Evolutionary conservation across 768 basidiomycete species (phyloP), one percentile per base, ranked within the genome.

Genomic region (Clitopilus hobsonii): DNA sequence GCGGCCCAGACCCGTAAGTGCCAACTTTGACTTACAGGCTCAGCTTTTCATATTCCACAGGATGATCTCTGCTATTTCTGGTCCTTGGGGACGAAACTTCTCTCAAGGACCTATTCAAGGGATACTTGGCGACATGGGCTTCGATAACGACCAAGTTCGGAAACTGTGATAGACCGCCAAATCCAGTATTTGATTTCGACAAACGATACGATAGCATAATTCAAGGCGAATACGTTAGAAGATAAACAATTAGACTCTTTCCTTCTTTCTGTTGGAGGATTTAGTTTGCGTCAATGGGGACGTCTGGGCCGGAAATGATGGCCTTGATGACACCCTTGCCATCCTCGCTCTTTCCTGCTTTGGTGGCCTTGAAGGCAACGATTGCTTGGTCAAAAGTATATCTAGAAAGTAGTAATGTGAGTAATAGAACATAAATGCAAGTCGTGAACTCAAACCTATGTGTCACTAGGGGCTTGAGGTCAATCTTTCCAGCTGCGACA

Each of bases 291-390:
- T 78, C 74, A 52, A 76, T 59, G 20, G 73, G 63, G 47, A 85
- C 79, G 60, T 78, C 88, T 38, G 91, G 91, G 5, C 91, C 91
- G 49, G 88, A 88, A 60, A 95, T 93, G 59, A 96, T 86, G 28
- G 83, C 86, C 71, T 97, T 96, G 65, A 96, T 95, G 38, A 94
- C 86, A 28, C 81, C 81, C 69, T 86, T 91, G 48, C 94, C 95
- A 65, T 98, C 91, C 53, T 81, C 76, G 49, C 92, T 87, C 76
- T 88, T 91, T 25, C 94, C 93, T 18, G 73, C 68, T 56, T 84
- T 81, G 30, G 89, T 97, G 13, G 88, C 84, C 54, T 88, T 74
- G 79, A 98, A 97, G 1, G 94, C 96, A 50, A 75, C 74, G 22
- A 82, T 70, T 49, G 94, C 91, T 11, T 94, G 78, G 36, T 85